Percentiles rank a stretch among this genome's conserved stretches.
phyloP scores from a whole-genome alignment of 768 basidiomycete genomes.

The Rubroboletus satanas region DNA sequence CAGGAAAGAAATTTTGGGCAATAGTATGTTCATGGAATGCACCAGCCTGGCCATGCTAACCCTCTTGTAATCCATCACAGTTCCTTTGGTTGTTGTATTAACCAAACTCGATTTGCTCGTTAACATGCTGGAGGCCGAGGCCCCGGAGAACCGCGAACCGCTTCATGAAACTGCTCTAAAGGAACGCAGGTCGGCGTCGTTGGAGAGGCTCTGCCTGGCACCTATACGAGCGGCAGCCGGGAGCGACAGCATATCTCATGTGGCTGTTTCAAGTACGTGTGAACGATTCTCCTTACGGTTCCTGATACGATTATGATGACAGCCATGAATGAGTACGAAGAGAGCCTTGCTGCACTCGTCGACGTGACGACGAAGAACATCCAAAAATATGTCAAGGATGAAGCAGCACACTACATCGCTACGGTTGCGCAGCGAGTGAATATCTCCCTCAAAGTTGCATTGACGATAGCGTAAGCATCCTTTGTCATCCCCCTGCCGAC shows the following conservation, averaged over 20 bases:
- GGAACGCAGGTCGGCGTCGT: not conserved
- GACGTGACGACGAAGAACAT: not conserved
- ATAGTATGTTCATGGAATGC: not conserved
- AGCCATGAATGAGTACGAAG: not conserved
- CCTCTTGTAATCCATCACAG: not conserved
- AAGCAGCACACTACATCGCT: not conserved
- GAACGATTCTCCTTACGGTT: not conserved
- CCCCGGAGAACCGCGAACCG: not conserved
- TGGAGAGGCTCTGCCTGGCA: not conserved
- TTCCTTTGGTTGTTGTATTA: constrained; percentile 2
- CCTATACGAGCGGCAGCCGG: not conserved
- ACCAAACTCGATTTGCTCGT: constrained; percentile 10
- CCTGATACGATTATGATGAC: not conserved
- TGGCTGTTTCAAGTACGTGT: constrained; percentile 4
- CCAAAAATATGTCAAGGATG: not conserved
- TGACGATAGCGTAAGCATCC: not conserved
- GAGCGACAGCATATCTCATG: not conserved
- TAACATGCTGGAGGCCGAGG: not conserved
- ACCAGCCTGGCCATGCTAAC: not conserved
- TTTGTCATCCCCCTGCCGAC: not conserved
- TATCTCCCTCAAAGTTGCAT: not conserved
- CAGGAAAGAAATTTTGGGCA: constrained; percentile 1
- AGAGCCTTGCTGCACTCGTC: not conserved
- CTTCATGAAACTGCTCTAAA: not conserved
- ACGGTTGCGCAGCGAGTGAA: not conserved